Evolutionary conservation across 2,329 filamentous ascomycete species (phyloP), one percentile per base, ranked within the genome.

Genomic region (Uncinocarpus reesii): DNA sequence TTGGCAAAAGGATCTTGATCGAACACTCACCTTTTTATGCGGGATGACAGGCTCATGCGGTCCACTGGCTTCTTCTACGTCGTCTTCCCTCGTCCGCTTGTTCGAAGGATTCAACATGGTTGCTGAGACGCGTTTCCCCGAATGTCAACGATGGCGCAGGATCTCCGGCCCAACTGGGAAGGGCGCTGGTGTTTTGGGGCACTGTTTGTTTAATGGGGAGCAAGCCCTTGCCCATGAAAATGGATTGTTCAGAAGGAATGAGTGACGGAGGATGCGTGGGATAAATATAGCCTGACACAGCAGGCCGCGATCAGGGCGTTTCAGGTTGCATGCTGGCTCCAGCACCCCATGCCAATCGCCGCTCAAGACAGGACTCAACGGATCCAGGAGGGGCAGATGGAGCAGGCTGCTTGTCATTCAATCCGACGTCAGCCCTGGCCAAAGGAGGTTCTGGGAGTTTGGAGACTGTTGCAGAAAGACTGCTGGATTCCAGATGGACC

Each of bases 1-100:
- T 13, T 15, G 7, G 35, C 24, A 41, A 24, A 29, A 38, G 24
- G 21, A 15, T 31, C 11, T 13, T 4, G 24, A 38, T 13, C n/a
- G 1, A 23, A 18, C 3, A n/a, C 46, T 3, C 15, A 48, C 46
- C 46, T 48, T 48, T 43, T 43, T 48, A 21, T 42, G 29, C 31
- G 35, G 46, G 2, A 42, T 28, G 37, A 29, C 20, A 28, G 20
- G 29, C 29, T 16, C 37, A 37, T 42, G 46, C 23, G 21, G 28
- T 20, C 20, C 23, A 11, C 43, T 16, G 8, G 11, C 4, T 26
- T 15, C 36, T 23, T 10, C 7, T 5, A 18, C 1, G 16, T 42
- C 40, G 15, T 48, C 29, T 15, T 48, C 38, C 20, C 31, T 35
- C 10, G 28, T 29, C 24, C 46, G 11, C 38, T 48, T 48, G 29